Conservation (phyloP, 306 rosid species). For the Cyamopsis tetragonoloba region DNA sequence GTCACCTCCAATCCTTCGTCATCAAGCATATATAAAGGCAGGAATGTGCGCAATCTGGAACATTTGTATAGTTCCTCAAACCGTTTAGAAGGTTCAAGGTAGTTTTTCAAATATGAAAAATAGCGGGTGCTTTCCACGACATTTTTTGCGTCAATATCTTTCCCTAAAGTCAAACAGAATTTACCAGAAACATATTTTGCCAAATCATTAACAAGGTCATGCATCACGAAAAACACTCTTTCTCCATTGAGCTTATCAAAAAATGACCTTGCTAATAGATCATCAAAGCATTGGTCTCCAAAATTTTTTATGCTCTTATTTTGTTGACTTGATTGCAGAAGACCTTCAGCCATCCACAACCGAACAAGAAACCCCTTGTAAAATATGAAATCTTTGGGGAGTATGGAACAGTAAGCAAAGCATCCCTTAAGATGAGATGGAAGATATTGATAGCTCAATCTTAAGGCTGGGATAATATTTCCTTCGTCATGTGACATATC, state of each 20-base stretch:
- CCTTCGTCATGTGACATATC: too few relatives aligned
- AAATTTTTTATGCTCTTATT: not conserved
- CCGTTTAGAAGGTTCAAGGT: not conserved
- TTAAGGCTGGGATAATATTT: not conserved
- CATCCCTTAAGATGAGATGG: slow-evolving; percentile 9
- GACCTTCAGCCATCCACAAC: not conserved
- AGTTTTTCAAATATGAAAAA: not conserved
- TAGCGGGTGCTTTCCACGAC: not conserved
- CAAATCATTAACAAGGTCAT: not conserved
- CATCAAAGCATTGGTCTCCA: not conserved
- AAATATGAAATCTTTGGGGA: not conserved
- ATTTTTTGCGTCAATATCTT: not conserved
- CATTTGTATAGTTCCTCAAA: not conserved
- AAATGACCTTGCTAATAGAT: not conserved
- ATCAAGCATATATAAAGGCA: not conserved
- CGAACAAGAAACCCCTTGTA: not conserved
- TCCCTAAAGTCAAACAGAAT: not conserved
- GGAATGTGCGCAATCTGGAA: not conserved
- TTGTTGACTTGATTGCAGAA: not conserved
- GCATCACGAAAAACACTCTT: not conserved
- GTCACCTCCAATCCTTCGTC: too few relatives aligned
- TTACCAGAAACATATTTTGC: not conserved
- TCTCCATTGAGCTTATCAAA: not conserved
- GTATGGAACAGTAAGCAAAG: not conserved
- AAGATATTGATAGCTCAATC: not conserved